Base-by-base conservation (phyloP, 106 monocot species). In the Acorus gramineus region DNA sequence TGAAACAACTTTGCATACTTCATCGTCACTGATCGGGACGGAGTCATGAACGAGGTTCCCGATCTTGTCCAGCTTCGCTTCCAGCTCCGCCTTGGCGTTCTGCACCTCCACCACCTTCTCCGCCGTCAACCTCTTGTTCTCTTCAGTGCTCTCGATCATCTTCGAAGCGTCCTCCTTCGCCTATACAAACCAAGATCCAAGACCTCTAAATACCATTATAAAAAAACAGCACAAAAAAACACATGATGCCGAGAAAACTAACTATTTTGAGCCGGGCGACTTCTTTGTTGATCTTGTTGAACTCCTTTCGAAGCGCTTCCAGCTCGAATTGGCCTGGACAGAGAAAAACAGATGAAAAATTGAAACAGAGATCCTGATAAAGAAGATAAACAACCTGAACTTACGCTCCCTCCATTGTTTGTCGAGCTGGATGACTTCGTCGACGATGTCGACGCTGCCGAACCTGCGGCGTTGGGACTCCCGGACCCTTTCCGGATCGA, bases 381-480 rank as follows among this genome's bases (percentile, higher is more conserved):
- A 53, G 50, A 4, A 13, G 11, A 12, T 8, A n/a, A 9, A 4
- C 14, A n/a, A 55, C 3, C 46, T 14, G 3, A 11, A 28, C 49
- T 58, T 73, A 86, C 93, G 83, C 45, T 86, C 79, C 74, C 93
- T 85, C 93, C 93, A 94, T 62, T 84, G 80, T 63, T 84, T 83
- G 78, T 94, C 94, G 84, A 94, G 94, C 10, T 53, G 72, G 73
- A 94, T 90, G 78, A 90, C 57, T 72, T 90, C 86, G 66, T 94
- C 89, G 50, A 94, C 89, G 67, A 94, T 2, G 50, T 89, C 86
- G 67, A 94, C 94, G 78, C 68, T 57, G 72, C 78, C 81, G 76
- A 67, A 89, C n/a, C 94, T 76, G 51, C 86, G 86, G 66, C 89
- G 86, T 80, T 94, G 94, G 4, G 94, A 94, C 78, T 94, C 89